Evolutionary conservation across 805 yeast genomes (phyloP).

Genomic region (Kodamaea kakaduensis): DNA sequence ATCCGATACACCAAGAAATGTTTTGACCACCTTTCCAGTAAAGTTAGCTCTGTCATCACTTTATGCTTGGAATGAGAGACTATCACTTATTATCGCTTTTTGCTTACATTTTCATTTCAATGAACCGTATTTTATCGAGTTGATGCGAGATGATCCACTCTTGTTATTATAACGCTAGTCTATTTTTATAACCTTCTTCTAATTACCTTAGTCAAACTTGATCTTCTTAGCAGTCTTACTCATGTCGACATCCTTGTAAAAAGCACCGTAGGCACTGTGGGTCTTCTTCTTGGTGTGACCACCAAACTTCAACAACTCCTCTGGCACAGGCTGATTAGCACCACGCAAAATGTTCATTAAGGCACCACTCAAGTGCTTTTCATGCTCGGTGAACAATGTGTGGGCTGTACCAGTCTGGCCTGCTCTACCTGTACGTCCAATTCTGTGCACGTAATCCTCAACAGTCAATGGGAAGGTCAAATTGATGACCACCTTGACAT

Average conservation of each 20-base stretch:
- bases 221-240: constrained; percentile 83
- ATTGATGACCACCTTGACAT: constrained; percentile 92
- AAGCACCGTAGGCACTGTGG: constrained; percentile 97
- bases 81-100: too few relatives aligned
- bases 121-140: too few relatives aligned
- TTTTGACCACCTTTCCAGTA: too few relatives aligned
- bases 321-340: constrained; percentile 95
- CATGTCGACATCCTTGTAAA: constrained; percentile 89
- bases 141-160: too few relatives aligned
- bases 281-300: constrained; percentile 97
- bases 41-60: too few relatives aligned
- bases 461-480: constrained; percentile 94
- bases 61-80: too few relatives aligned
- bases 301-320: constrained; percentile 89
- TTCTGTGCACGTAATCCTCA: constrained; percentile 95
- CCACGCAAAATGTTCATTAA: constrained; percentile 87
- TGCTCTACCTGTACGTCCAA: constrained; percentile 98
- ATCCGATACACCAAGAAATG: too few relatives aligned
- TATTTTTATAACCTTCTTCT: too few relatives aligned
- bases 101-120: too few relatives aligned
- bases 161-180: too few relatives aligned
- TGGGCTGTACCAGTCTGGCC: constrained; percentile 94
- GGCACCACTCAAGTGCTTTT: constrained; percentile 94
- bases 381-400: constrained; percentile 93
- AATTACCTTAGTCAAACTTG: constrained; percentile 69